Base-by-base conservation (phyloP, 768 basidiomycete genomes). In the Tricholoma furcatifolium region DNA sequence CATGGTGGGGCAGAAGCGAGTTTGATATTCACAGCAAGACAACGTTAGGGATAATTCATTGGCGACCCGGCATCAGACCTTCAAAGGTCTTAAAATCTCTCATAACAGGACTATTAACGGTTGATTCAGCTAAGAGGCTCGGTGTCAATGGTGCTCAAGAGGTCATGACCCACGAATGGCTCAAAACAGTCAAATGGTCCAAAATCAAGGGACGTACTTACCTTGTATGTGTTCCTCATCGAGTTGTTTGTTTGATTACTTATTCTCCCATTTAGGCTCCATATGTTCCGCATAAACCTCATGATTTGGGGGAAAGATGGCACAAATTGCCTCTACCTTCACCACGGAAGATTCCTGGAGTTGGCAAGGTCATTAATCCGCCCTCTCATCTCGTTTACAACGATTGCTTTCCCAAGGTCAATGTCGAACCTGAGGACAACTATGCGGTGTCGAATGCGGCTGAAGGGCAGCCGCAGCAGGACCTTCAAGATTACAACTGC, bases 131-230 rank as follows among this genome's bases (percentile, higher is more conserved):
- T 11, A 30, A 70, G 38, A 73, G 83, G 23, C 60, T 81, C 7
- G 81, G 78, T 18, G 61, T 63, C 4, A 57, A 62, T 0, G 70
- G 65, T 30, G 61, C 65, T 20, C 47, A 59, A 2, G 68, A 75
- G 20, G 69, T 82, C 7, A 62, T 62, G 38, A 50, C 58, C 5
- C 79, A 83, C 50, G 65, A 70, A 1, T 85, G 78, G 78, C 58
- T 84, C 39, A 54, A 57, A 4, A 62, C 66, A 18, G 65, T 84
- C 11, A 69, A 78, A 50, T 83, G 81, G 82, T 61, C 61, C 17
- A 73, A 71, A 59, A 72, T 83, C 66, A 57, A 68, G 10, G 60
- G 62, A 1, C 70, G 76, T 36, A 62, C 67, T 31, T 80, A 81
- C 47, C 53, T 75, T 27, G 83, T 83, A 61, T 42, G 80, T 67